Evolutionary conservation across 495 filamentous ascomycete species (phyloP), one percentile per base, ranked within the genome.

Genomic region (Podospora didyma): DNA sequence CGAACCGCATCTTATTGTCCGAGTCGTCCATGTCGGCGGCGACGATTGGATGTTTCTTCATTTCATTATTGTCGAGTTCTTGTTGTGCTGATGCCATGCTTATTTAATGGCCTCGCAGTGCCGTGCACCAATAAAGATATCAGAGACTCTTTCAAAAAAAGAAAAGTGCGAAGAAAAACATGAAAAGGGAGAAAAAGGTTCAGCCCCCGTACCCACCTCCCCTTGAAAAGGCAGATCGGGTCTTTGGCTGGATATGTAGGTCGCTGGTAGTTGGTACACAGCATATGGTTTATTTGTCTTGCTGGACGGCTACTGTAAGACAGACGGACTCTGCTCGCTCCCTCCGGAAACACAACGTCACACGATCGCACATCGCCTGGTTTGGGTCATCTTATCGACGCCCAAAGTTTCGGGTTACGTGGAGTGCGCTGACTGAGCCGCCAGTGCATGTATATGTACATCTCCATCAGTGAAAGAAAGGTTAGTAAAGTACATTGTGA

Each of bases 231-330:
- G 12, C 5, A 14, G 39, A 17, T 16, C 7, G 39, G n/a, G 39
- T 42, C 6, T 42, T 42, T 17, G n/a, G 39, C 10, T 7, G n/a
- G 4, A 42, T 31, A 31, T 31, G 26, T 3, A 31, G n/a, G n/a
- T n/a, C n/a, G n/a, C 26, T 31, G 35, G 10, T 42, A 44, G 4
- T 42, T 17, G 21, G 21, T n/a, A 7, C 42, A 46, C n/a, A 21
- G n/a, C 42, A 21, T n/a, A n/a, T 17, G 42, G 42, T 31, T 22
- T 46, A 54, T 54, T 54, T 54, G 52, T 54, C 31, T 17, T 17
- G 12, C n/a, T 31, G 9, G 51, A 35, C 14, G 21, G 35, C 37
- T 44, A 9, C 26, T 31, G 26, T 31, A 31, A 31, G 26, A 31
- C 26, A 31, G 3, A 9, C 4, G 26, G 4, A 31, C 26, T 4